Percentiles rank a stretch among this genome's conserved stretches.
Conservation (phyloP, 192 early-diverging fungal species). For the Coemansia sp. region DNA sequence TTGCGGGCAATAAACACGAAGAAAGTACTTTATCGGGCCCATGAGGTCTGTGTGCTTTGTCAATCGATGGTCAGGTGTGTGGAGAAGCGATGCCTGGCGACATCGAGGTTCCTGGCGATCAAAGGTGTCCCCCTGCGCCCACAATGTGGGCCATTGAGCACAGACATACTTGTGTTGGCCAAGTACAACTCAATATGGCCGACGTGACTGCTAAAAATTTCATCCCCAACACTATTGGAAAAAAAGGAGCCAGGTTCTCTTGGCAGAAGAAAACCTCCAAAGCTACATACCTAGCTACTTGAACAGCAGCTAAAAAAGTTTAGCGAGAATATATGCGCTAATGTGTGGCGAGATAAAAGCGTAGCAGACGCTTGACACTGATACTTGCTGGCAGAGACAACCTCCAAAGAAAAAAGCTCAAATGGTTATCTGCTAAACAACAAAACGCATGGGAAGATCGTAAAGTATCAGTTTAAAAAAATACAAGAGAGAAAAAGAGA, state of each 20-base stretch:
- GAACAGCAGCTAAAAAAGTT: too few species aligned
- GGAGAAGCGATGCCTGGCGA: not conserved
- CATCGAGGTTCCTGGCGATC: slow-evolving; percentile 7
- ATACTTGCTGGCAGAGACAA: too few species aligned
- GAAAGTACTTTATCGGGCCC: slow-evolving; percentile 4
- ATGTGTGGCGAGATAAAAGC: too few species aligned
- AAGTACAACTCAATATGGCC: not conserved
- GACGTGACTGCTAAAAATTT: slow-evolving; percentile 6
- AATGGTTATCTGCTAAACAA: not conserved
- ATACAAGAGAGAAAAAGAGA: not conserved
- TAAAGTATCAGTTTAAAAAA: not conserved
- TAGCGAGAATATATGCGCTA: too few species aligned
- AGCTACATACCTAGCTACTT: too few species aligned
- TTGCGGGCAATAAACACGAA: not conserved
- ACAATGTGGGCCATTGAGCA: slow-evolving; percentile 1
- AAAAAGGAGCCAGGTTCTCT: too few species aligned
- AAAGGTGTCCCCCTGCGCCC: slow-evolving; percentile 4
- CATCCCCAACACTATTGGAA: too few species aligned
- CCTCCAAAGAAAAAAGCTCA: too few species aligned
- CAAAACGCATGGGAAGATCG: not conserved
- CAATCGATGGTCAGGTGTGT: slow-evolving; percentile 1
- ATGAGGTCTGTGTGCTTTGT: not conserved
- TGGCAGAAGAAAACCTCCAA: too few species aligned
- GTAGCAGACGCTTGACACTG: too few species aligned
- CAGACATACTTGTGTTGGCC: too few species aligned